These are phyloP conservation scores for Pythium brachiatum DNA, from an alignment of 352 stramenopile genomes.

Conservation along the genomic window DNA sequence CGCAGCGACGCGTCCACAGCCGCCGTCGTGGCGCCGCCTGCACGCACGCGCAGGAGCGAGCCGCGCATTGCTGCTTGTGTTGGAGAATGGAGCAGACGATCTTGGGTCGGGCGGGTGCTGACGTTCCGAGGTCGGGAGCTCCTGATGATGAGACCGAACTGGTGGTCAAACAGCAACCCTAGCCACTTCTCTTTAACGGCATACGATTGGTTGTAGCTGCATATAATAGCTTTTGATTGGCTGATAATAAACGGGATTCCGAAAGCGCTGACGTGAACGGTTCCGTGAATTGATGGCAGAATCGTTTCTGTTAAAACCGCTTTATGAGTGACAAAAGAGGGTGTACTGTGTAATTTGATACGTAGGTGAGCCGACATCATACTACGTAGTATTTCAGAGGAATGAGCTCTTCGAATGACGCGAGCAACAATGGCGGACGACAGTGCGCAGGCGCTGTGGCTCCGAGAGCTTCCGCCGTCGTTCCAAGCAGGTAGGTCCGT, in stretches of 20 bases:
- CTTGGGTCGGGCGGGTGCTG: neutral
- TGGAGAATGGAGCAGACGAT: neutral
- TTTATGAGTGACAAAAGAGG: constrained; percentile 3
- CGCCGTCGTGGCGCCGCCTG: constrained; percentile 18
- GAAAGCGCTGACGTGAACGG: constrained; percentile 12
- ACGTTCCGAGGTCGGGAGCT: neutral
- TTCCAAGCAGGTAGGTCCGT: constrained; percentile 2
- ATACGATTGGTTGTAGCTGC: constrained; percentile 8
- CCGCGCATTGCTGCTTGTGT: neutral
- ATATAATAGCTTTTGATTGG: too few relatives aligned
- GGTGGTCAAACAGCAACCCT: constrained; percentile 27
- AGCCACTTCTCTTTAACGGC: neutral
- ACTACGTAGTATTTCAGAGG: neutral
- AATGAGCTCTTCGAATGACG: neutral
- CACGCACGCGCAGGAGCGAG: neutral
- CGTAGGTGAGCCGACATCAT: neutral
- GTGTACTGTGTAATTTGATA: neutral
- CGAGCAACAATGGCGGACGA: neutral
- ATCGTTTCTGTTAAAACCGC: constrained; percentile 9
- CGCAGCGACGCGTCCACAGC: constrained; percentile 11
- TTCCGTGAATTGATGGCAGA: constrained; percentile 10
- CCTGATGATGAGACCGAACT: constrained; percentile 7
- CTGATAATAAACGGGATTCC: neutral
- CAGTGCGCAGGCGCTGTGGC: neutral
- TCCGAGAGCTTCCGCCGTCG: neutral